These are phyloP conservation scores for Drechslerella coelobrocha DNA, from an alignment of 2,329 filamentous ascomycete genomes.

Conservation along the genomic window DNA sequence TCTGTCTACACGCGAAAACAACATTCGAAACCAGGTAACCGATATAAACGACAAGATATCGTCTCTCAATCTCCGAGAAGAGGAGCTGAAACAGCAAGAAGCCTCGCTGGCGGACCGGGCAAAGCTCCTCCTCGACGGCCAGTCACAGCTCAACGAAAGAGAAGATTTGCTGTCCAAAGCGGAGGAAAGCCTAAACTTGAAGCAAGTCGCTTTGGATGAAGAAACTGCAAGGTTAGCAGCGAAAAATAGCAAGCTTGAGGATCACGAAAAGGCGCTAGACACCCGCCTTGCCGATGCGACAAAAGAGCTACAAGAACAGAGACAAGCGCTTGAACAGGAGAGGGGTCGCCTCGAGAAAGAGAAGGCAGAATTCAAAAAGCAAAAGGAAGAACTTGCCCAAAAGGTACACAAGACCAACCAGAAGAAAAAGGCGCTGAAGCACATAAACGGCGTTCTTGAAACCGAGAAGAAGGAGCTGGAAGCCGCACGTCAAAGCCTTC, in stretches of 20 bases:
- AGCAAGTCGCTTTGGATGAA: constrained; percentile 18
- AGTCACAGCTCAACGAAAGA: constrained; percentile 21
- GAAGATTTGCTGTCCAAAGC: constrained; percentile 18
- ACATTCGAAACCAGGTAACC: constrained; percentile 7
- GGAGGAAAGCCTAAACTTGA: constrained; percentile 13
- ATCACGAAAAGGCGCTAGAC: constrained; percentile 10
- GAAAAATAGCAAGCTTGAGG: constrained; percentile 10
- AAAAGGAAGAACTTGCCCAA: constrained; percentile 9
- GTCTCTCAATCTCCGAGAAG: not conserved
- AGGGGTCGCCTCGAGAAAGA: not conserved
- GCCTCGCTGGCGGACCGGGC: constrained; percentile 7
- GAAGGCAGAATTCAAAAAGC: constrained; percentile 4
- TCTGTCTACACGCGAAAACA: constrained; percentile 15
- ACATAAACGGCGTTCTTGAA: no score
- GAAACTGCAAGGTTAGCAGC: constrained; percentile 4
- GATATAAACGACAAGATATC: not conserved
- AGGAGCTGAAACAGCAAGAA: not conserved
- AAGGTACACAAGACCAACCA: no score
- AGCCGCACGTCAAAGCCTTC: not conserved
- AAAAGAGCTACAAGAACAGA: constrained; percentile 9
- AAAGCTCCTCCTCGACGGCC: constrained; percentile 8
- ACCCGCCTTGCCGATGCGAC: constrained; percentile 12
- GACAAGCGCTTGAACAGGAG: constrained; percentile 4
- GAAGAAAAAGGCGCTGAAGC: no score
- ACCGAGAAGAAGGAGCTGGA: constrained; percentile 11